Evolutionary conservation across 75 land plant species (phyloP).

Genomic region (Cunninghamia lanceolata): DNA sequence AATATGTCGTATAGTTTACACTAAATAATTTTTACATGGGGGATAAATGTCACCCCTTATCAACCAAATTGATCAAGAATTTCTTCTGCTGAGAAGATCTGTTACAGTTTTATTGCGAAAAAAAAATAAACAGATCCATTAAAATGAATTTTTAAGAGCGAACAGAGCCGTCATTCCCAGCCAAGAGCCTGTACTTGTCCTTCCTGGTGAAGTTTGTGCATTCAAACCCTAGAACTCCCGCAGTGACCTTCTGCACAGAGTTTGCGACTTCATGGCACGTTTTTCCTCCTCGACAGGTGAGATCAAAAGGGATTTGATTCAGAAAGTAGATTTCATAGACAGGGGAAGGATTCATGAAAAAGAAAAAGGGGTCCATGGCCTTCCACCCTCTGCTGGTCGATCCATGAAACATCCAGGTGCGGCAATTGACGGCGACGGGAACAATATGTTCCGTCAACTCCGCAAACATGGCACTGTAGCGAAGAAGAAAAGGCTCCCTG

Average conservation of each 20-base stretch:
- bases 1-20: too few species aligned
- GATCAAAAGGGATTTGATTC: not conserved
- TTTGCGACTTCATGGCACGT: constrained; percentile 22
- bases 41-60: too few species aligned
- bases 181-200: constrained; percentile 32
- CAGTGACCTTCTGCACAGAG: constrained; percentile 14
- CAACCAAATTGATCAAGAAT: too few species aligned
- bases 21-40: too few species aligned
- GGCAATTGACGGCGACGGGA: constrained; percentile 20
- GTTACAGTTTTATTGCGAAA: too few species aligned
- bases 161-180: constrained; percentile 28
- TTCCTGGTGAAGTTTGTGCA: constrained; percentile 31
- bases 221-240: constrained; percentile 19
- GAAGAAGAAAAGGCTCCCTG: constrained; percentile 32
- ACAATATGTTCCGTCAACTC: constrained; percentile 24
- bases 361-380: constrained; percentile 30
- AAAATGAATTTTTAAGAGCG: not conserved
- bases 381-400: constrained; percentile 23
- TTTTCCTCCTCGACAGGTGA: constrained; percentile 8
- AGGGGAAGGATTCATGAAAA: constrained; percentile 25
- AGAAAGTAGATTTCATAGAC: constrained; percentile 21
- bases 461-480: constrained; percentile 28
- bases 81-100: too few species aligned
- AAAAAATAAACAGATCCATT: too few species aligned
- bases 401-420: constrained; percentile 21